Percentiles rank a stretch among this genome's conserved stretches.
Evolutionary conservation across 164 flowering plant genomes (phyloP).

Genomic region (Paratinospora sagittata): DNA sequence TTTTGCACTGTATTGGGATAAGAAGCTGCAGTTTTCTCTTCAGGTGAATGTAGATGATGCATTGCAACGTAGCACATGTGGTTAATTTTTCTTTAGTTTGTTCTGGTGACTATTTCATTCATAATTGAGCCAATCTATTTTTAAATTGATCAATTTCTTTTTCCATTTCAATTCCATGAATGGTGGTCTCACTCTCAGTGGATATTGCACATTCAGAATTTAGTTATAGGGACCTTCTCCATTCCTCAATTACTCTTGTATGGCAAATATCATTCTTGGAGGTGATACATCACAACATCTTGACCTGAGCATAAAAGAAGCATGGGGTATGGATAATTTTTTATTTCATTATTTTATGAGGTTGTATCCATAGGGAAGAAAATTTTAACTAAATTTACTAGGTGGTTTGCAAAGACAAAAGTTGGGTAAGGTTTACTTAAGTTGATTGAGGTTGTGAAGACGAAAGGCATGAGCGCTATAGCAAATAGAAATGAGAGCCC

Average conservation of each 20-base stretch:
- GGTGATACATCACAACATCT: too few species aligned
- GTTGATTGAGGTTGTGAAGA: too few species aligned
- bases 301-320: too few species aligned
- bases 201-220: too few species aligned
- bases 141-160: background rate
- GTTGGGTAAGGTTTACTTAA: too few species aligned
- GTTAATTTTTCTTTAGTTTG: background rate
- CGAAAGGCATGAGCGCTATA: too few species aligned
- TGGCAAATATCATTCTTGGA: background rate
- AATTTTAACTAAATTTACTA: background rate
- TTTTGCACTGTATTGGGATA: conserved; percentile 88
- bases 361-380: background rate
- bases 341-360: background rate
- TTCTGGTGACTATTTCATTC: background rate
- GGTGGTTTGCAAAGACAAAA: background rate
- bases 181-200: too few species aligned
- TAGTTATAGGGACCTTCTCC: background rate
- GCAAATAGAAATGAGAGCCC: too few species aligned
- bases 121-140: background rate
- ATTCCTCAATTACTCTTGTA: background rate
- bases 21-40: conserved; percentile 80
- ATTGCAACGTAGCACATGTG: background rate
- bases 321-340: background rate
- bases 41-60: conserved; percentile 43
- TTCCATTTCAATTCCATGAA: background rate